Evolutionary conservation across 768 basidiomycete species (phyloP).

Genomic region (Podaxis sp.): DNA sequence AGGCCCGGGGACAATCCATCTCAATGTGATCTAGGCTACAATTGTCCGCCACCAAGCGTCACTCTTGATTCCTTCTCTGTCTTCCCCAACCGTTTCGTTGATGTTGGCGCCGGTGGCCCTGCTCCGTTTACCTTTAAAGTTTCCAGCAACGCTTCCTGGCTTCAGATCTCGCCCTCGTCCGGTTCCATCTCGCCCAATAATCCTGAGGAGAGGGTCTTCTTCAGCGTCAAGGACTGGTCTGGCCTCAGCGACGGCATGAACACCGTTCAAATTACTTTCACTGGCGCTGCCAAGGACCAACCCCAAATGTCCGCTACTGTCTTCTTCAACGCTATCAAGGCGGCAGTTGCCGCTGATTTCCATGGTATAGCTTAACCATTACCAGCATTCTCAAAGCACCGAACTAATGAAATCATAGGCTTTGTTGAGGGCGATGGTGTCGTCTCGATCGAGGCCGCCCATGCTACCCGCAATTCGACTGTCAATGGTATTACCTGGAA

Average conservation of each 20-base stretch:
- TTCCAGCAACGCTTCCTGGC: slow-evolving; percentile 49
- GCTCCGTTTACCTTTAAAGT: slow-evolving; percentile 53
- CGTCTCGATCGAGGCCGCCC: slow-evolving; percentile 64
- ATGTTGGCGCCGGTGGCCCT: slow-evolving; percentile 62
- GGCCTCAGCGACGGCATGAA: slow-evolving; percentile 35
- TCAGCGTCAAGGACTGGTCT: slow-evolving; percentile 61
- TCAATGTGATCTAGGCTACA: slow-evolving; percentile 49
- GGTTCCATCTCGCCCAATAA: slow-evolving; percentile 47
- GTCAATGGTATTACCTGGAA: slow-evolving; percentile 56
- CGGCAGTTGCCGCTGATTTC: slow-evolving; percentile 38
- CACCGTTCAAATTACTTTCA: slow-evolving; percentile 41
- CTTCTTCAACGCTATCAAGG: slow-evolving; percentile 33
- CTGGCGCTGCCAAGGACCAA: slow-evolving; percentile 39
- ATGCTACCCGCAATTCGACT: slow-evolving; percentile 44
- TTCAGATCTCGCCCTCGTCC: slow-evolving; percentile 41
- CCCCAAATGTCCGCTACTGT: slow-evolving; percentile 30
- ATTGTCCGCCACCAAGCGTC: slow-evolving; percentile 46
- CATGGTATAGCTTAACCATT: slow-evolving; percentile 33
- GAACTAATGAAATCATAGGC: slow-evolving; percentile 27
- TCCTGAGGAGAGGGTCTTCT: slow-evolving; percentile 52
- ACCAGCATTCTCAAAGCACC: not conserved
- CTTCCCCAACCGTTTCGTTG: slow-evolving; percentile 51
- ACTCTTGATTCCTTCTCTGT: slow-evolving; percentile 56
- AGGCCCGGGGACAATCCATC: slow-evolving; percentile 67
- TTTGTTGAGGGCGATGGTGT: slow-evolving; percentile 63